Percentiles rank a stretch among this genome's conserved stretches.
phyloP scores from a whole-genome alignment of 441 rosid species.

The Gossypium davidsonii region DNA sequence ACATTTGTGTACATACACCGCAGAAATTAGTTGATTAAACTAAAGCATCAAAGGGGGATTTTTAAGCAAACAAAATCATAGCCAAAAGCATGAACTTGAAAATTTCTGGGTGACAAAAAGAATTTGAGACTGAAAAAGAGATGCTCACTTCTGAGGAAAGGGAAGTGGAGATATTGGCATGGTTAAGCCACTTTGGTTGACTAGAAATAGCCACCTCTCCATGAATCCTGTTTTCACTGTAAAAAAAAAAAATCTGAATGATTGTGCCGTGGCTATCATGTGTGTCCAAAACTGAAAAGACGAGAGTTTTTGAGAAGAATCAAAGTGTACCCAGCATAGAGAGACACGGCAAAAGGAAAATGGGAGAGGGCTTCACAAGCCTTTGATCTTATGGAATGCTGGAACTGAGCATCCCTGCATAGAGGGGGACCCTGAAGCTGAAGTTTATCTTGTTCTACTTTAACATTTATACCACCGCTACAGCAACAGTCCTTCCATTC shows the following conservation, averaged over 20 bases:
- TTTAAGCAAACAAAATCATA: background rate
- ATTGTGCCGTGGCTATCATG: background rate
- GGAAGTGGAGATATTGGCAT: conserved; percentile 23
- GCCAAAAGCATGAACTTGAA: background rate
- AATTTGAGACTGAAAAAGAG: background rate
- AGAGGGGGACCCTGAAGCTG: conserved; percentile 20
- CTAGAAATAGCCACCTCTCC: conserved; percentile 65
- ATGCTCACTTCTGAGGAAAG: conserved; percentile 34
- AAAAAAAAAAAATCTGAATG: conserved; percentile 9
- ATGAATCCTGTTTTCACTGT: conserved; percentile 45
- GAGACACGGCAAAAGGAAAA: conserved; percentile 49
- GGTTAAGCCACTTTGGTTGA: conserved; percentile 49
- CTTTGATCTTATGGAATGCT: conserved; percentile 41
- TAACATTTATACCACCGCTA: conserved; percentile 37
- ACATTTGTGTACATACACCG: background rate
- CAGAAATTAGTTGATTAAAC: background rate
- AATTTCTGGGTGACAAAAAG: background rate
- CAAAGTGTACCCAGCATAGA: conserved; percentile 60
- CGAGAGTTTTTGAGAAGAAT: conserved; percentile 17
- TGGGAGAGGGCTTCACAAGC: conserved; percentile 69
- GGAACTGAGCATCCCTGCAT: conserved; percentile 51
- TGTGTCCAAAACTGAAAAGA: background rate
- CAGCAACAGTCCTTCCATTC: conserved; percentile 83
- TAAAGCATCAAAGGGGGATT: background rate
- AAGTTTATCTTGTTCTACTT: conserved; percentile 27